Evolutionary conservation across 805 yeast genomes (phyloP), one percentile per base, ranked within the genome.

Genomic region (Pichia ethanolica): DNA sequence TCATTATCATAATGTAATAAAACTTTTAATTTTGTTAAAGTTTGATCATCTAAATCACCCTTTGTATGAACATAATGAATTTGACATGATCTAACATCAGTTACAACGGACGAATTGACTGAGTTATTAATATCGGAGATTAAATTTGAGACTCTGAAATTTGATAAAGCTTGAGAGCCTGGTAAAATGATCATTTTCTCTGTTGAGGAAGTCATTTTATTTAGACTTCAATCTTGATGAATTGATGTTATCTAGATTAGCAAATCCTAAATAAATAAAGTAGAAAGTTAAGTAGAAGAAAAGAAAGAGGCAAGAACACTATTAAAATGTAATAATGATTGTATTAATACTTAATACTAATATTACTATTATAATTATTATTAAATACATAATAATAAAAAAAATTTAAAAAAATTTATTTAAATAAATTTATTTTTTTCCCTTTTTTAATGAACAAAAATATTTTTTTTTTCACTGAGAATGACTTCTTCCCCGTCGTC

Each of bases 91-190:
- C 82, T 79, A 52, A 93, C 81, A 39, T 80, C 80, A 41, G 77
- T 76, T 48, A 89, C 83, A 46, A 82, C 82, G 9, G 84, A 75
- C 36, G 80, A 73, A 61, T 81, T 80, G 55, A 86, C 83, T 55
- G 82, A 77, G 54, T 78, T 77, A 70, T 86, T 84, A 69, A 91
- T 79, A 61, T 83, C 88, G 56, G 79, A 73, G 56, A 80, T 73
- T 70, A 90, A 73, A 57, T 77, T 84, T 53, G 81, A 77, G 56
- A 89, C 82, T 71, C 98, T 80, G 69, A 91, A 91, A 45, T 78
- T 78, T 46, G 98, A 90, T 64, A 89, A 74, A 54, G 97, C 97
- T 62, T 77, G 78, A 44, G 97, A 95, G 51, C 99, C 99, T 42
- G 96, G 84, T 56, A 89, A 73, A 52, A 78, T 69, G 58, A 77